A percentile compares a stretch with the other conserved stretches of the same genome.
Conservation (phyloP, 495 filamentous ascomycete genomes). For the Neurospora pannonica region DNA sequence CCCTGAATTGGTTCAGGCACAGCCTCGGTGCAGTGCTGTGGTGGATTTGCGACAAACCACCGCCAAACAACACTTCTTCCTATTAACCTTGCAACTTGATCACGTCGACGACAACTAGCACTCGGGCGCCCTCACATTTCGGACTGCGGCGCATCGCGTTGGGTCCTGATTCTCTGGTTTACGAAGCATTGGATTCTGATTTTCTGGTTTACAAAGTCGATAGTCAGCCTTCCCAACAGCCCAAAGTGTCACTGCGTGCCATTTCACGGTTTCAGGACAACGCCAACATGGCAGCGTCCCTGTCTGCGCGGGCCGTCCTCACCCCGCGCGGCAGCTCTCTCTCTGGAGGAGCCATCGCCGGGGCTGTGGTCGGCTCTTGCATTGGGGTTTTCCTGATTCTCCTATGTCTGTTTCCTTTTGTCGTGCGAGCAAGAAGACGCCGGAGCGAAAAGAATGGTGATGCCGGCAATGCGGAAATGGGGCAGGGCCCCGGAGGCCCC, state of each 20-base stretch:
- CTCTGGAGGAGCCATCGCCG: conserved; percentile 24
- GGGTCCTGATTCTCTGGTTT: neutral
- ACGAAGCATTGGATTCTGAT: neutral
- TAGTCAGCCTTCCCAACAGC: neutral
- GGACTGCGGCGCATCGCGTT: neutral
- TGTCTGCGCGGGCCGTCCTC: conserved; percentile 16
- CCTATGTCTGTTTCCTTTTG: conserved; percentile 23
- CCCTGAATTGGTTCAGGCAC: neutral
- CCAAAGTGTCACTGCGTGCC: neutral
- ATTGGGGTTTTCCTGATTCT: conserved; percentile 22
- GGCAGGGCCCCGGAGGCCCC: conserved; percentile 27
- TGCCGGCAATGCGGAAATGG: conserved; percentile 22
- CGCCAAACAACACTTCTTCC: neutral
- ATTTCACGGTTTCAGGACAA: conserved; percentile 2
- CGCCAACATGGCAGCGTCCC: conserved; percentile 11
- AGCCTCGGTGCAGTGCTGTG: neutral
- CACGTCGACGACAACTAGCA: neutral
- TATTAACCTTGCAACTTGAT: neutral
- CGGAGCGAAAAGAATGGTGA: conserved; percentile 13
- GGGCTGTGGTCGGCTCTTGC: conserved; percentile 26
- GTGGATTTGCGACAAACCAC: neutral
- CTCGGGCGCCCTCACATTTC: neutral
- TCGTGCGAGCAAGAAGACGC: conserved; percentile 21
- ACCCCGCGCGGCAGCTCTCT: conserved; percentile 18
- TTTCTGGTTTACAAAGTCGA: neutral